Percentiles rank a stretch among this genome's conserved stretches.
phyloP scores from a whole-genome alignment of 257 asterid species.

The Dorcoceras hygrometricum region DNA sequence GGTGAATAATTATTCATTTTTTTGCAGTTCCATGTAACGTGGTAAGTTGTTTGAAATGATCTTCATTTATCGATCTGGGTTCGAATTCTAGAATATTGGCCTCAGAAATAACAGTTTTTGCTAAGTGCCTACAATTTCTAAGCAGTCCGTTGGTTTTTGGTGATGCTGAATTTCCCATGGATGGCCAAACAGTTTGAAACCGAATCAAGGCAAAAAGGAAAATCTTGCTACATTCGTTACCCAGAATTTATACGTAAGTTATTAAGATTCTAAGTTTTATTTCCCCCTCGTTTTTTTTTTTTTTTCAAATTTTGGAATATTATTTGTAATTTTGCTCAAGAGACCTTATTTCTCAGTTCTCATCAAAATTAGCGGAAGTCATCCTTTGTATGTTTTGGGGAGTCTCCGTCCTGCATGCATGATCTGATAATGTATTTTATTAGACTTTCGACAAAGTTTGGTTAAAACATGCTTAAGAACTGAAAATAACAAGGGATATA shows the following conservation, averaged over 20 bases:
- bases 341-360: not conserved
- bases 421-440: not conserved
- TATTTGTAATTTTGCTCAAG: not conserved
- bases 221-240: not conserved
- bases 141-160: not conserved
- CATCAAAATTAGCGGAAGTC: not conserved
- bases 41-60: slow-evolving; percentile 18
- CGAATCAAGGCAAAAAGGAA: not conserved
- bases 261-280: not conserved
- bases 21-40: slow-evolving; percentile 15
- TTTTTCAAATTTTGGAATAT: too few relatives aligned
- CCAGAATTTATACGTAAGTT: not conserved
- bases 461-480: too few relatives aligned
- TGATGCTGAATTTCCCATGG: not conserved
- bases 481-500: too few relatives aligned
- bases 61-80: slow-evolving; percentile 20
- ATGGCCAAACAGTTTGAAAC: not conserved
- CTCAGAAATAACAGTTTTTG: not conserved
- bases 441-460: not conserved
- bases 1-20: slow-evolving; percentile 23
- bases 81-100: slow-evolving; percentile 9
- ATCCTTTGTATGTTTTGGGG: not conserved
- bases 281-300: too few relatives aligned
- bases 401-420: slow-evolving; percentile 1
- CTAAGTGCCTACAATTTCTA: not conserved